Conservation (phyloP, 2,329 filamentous ascomycete species). For the Fusarium sp. region DNA sequence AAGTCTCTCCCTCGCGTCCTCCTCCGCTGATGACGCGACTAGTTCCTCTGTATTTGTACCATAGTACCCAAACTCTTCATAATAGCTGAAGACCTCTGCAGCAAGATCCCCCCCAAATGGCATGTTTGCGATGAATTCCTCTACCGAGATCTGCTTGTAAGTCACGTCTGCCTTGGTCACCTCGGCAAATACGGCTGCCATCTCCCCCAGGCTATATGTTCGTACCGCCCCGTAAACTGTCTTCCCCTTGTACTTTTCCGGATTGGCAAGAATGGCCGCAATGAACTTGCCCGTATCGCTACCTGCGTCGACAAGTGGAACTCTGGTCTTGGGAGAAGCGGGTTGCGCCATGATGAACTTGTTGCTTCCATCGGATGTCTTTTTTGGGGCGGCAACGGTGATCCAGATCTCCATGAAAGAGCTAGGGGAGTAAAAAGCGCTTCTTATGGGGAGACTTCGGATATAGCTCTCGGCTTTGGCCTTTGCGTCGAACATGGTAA, state of each 20-base stretch:
- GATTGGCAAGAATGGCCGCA: background rate
- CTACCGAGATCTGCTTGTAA: background rate
- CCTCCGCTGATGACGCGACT: background rate
- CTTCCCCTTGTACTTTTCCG: background rate
- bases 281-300: background rate
- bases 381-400: background rate
- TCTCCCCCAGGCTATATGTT: background rate
- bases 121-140: background rate
- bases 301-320: background rate
- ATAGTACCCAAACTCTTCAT: background rate
- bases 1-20: background rate
- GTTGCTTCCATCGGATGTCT: too few relatives aligned
- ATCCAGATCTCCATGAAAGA: constrained; percentile 3
- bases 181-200: background rate
- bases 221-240: background rate
- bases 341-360: background rate
- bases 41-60: background rate
- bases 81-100: background rate
- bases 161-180: background rate
- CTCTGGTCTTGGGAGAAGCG: background rate
- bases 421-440: background rate
- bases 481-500: constrained; percentile 66
- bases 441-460: constrained; percentile 53
- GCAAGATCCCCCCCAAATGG: background rate
- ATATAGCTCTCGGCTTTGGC: constrained; percentile 67